Conservation (phyloP, 148 eudicot species). For the Diospyros lotus region DNA sequence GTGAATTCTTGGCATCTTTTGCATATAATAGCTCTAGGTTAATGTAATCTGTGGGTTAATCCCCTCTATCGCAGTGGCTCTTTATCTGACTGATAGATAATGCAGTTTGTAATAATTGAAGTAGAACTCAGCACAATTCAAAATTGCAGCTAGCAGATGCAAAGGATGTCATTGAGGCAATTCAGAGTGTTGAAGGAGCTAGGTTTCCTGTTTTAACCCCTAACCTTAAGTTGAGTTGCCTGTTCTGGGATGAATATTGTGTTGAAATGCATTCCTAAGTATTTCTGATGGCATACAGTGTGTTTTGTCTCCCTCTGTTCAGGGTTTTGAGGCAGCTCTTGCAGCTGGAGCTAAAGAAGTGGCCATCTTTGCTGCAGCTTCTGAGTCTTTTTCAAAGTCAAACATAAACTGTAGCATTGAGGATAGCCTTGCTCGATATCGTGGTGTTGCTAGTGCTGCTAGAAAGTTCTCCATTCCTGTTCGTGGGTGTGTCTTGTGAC, state of each 20-base stretch:
- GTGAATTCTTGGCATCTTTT: neutral
- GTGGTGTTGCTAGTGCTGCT: constrained; percentile 73
- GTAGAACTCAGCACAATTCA: neutral
- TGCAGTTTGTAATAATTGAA: constrained; percentile 2
- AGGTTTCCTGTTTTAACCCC: constrained; percentile 88
- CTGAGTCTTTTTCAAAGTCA: constrained; percentile 89
- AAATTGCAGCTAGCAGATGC: constrained; percentile 80
- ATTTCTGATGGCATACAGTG: neutral
- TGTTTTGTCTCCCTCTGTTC: constrained; percentile 4
- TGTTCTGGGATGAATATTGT: constrained; percentile 2
- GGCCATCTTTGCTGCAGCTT: constrained; percentile 95
- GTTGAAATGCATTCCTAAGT: constrained; percentile 3
- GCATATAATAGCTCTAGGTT: neutral
- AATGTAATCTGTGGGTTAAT: neutral
- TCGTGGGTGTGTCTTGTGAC: constrained; percentile 68
- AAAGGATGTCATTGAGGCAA: constrained; percentile 69
- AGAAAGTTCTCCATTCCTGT: constrained; percentile 60
- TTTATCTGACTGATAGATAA: neutral
- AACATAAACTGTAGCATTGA: constrained; percentile 89
- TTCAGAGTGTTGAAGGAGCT: constrained; percentile 51
- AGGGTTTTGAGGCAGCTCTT: constrained; percentile 97
- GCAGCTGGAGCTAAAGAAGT: constrained; percentile 96
- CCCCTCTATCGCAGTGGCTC: neutral
- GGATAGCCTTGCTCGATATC: constrained; percentile 76
- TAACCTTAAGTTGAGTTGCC: constrained; percentile 70